Conservation (phyloP, 169 alveolate genomes). For the Miamiensis avidus region DNA sequence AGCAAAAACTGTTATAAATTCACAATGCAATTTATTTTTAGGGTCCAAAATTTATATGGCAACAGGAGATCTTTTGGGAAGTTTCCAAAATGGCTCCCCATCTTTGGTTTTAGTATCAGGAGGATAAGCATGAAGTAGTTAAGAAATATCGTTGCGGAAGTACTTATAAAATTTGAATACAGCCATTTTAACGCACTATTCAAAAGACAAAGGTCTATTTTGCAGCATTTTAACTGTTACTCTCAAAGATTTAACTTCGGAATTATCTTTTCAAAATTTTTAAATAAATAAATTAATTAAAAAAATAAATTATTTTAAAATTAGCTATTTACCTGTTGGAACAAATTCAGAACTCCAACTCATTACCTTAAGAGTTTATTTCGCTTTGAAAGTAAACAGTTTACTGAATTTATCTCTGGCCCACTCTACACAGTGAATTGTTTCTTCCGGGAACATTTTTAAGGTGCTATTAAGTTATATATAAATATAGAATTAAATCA, state of each 20-base stretch:
- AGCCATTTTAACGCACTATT: slow-evolving; percentile 71
- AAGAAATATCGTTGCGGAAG: slow-evolving; percentile 67
- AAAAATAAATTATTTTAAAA: no score
- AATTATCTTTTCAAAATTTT: slow-evolving; percentile 26
- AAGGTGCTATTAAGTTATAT: slow-evolving; percentile 44
- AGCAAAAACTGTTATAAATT: slow-evolving; percentile 71
- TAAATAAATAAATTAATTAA: not conserved
- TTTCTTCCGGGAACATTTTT: slow-evolving; percentile 88
- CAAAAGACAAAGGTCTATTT: slow-evolving; percentile 69
- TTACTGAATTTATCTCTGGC: slow-evolving; percentile 85
- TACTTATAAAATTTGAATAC: slow-evolving; percentile 71
- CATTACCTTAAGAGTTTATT: slow-evolving; percentile 37
- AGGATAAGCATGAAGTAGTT: slow-evolving; percentile 81
- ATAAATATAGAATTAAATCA: no score
- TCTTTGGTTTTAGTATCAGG: slow-evolving; percentile 76
- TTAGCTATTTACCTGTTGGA: no score
- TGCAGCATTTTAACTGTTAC: slow-evolving; percentile 56
- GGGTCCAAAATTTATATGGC: slow-evolving; percentile 47
- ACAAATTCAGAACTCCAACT: no score
- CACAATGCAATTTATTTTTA: slow-evolving; percentile 53
- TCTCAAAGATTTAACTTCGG: slow-evolving; percentile 56
- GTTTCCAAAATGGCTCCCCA: slow-evolving; percentile 83
- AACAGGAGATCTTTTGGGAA: slow-evolving; percentile 80
- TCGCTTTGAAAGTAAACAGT: slow-evolving; percentile 68
- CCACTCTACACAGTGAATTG: slow-evolving; percentile 87